These are phyloP conservation scores for Parachlorella kessleri DNA, from an alignment of 139 green algal species.

Conservation along the genomic window DNA sequence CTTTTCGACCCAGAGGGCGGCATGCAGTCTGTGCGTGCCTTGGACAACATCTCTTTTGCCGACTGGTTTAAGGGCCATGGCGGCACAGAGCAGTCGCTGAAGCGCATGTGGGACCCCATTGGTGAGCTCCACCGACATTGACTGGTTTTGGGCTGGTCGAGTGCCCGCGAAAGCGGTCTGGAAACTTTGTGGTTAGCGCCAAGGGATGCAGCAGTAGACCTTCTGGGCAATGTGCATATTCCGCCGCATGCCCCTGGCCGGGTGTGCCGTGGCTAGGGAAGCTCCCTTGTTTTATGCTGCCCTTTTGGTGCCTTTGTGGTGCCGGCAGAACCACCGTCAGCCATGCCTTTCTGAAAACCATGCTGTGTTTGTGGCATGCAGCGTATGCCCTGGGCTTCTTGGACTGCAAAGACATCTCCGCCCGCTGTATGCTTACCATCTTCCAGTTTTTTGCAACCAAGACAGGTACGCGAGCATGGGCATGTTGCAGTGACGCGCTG, in stretches of 20 bases:
- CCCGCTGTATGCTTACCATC: constrained; percentile 98
- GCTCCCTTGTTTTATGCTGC: too few species aligned
- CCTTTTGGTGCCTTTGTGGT: not conserved
- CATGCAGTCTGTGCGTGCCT: constrained; percentile 82
- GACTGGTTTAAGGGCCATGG: constrained; percentile 93
- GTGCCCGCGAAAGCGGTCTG: too few species aligned
- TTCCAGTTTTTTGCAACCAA: constrained; percentile 99
- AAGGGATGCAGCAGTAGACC: too few species aligned
- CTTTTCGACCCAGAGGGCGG: constrained; percentile 94
- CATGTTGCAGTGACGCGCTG: not conserved
- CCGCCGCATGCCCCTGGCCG: too few species aligned
- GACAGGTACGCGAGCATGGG: constrained; percentile 53
- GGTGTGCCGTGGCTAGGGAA: too few species aligned
- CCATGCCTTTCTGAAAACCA: too few species aligned
- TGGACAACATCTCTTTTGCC: constrained; percentile 90
- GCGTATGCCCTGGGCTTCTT: constrained; percentile 97
- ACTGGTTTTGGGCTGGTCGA: not conserved
- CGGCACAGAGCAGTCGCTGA: constrained; percentile 80
- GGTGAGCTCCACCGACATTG: constrained; percentile 42
- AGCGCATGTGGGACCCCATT: constrained; percentile 97
- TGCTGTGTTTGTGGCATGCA: too few species aligned
- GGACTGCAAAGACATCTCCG: constrained; percentile 96
- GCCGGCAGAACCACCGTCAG: too few species aligned
- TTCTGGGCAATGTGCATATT: too few species aligned
- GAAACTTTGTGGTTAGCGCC: too few species aligned